A percentile compares a stretch with the other conserved stretches of the same genome.
Evolutionary conservation across 495 filamentous ascomycete genomes (phyloP).

Genomic region (Penicillium pulvis): DNA sequence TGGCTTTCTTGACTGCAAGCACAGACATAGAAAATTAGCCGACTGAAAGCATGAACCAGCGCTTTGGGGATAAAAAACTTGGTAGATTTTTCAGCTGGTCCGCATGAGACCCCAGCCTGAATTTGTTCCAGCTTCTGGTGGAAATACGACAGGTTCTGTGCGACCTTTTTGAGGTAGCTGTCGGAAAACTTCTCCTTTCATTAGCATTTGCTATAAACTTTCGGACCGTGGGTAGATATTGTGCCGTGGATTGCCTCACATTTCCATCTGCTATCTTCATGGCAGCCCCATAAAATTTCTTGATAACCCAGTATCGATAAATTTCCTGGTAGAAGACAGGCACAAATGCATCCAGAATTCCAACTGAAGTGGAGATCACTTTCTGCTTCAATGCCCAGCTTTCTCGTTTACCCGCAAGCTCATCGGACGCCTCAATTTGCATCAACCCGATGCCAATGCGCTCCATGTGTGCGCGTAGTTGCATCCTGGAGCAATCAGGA

Average conservation of each 20-base stretch:
- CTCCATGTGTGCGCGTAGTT: constrained; percentile 3
- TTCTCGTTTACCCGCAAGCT: neutral
- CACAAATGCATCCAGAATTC: constrained; percentile 13
- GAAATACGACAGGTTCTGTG: no score
- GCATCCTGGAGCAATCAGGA: neutral
- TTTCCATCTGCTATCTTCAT: neutral
- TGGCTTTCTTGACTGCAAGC: no score
- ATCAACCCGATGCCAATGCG: neutral
- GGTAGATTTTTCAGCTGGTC: no score
- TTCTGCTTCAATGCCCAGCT: constrained; percentile 6
- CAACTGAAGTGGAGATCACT: constrained; percentile 5
- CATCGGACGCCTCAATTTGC: neutral
- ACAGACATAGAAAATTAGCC: no score
- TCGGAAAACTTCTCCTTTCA: no score
- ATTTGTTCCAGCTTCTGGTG: no score
- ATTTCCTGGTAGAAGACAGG: constrained; percentile 9
- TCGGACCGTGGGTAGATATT: neutral
- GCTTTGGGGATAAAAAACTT: no score
- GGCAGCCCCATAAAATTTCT: constrained; percentile 14
- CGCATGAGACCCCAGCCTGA: no score
- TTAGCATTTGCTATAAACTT: no score
- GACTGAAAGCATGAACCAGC: no score
- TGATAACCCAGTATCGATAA: constrained; percentile 12
- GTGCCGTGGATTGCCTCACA: neutral
- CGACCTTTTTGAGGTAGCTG: no score